Conservation (phyloP, 1,284 basidiomycete species). For the Malassezia furfur region DNA sequence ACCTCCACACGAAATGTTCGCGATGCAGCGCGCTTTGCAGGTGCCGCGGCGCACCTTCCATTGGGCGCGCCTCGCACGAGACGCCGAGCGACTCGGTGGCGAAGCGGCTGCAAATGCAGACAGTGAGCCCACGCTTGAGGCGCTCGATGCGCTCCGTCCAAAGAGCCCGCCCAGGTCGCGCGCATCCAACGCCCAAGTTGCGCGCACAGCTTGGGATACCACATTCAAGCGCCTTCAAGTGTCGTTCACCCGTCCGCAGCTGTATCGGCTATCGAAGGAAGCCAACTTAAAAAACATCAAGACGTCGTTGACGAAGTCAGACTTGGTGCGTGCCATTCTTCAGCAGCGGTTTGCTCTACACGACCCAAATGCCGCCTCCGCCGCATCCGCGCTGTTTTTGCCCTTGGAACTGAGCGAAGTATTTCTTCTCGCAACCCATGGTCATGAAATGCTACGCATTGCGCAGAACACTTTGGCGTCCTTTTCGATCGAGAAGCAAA, state of each 20-base stretch:
- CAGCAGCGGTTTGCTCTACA: slow-evolving; percentile 8
- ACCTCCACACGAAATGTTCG: background rate
- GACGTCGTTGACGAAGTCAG: background rate
- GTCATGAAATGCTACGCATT: background rate
- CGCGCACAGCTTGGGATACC: background rate
- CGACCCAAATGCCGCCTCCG: background rate
- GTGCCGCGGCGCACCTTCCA: too few relatives aligned
- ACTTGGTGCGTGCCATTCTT: slow-evolving; percentile 7
- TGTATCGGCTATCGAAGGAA: slow-evolving; percentile 7
- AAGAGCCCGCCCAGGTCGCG: background rate
- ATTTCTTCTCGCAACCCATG: slow-evolving; percentile 2
- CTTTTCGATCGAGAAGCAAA: slow-evolving; percentile 1
- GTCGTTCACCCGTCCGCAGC: slow-evolving; percentile 15
- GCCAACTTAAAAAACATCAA: background rate
- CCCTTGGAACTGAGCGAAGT: slow-evolving; percentile 2
- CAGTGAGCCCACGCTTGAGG: slow-evolving; percentile 5
- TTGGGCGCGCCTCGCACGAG: too few relatives aligned
- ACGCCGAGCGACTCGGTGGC: too few relatives aligned
- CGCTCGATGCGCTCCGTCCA: slow-evolving; percentile 4
- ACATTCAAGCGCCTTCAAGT: background rate
- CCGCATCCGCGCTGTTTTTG: background rate
- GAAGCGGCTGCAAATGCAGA: background rate
- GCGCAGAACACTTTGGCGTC: background rate
- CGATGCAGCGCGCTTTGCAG: background rate
- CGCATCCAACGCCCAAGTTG: background rate